Conservation (phyloP, 805 yeast species). For the Isabelozyma rhagii region DNA sequence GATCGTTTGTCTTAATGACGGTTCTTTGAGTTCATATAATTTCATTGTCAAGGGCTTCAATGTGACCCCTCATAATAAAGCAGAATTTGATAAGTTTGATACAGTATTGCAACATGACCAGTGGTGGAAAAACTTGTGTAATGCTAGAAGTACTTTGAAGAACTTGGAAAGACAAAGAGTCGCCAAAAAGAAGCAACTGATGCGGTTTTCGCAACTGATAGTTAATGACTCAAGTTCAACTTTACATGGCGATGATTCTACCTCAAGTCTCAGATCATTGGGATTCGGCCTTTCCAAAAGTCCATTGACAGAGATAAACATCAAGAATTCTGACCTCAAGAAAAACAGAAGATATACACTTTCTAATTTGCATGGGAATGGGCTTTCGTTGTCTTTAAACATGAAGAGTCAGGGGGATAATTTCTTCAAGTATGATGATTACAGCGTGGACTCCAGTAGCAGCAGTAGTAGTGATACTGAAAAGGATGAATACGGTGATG, state of each 20-base stretch:
- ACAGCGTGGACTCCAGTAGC: conserved; percentile 12
- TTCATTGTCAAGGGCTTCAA: conserved; percentile 70
- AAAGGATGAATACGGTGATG: neutral
- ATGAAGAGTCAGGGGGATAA: conserved; percentile 57
- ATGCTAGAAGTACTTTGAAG: conserved; percentile 47
- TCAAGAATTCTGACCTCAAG: conserved; percentile 3
- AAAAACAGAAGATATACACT: conserved; percentile 46
- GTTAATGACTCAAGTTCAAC: neutral
- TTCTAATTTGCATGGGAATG: conserved; percentile 70
- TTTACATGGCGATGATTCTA: conserved; percentile 9
- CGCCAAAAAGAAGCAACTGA: conserved; percentile 3
- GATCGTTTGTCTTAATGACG: conserved; percentile 65
- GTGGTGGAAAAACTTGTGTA: conserved; percentile 80
- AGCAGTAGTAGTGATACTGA: conserved; percentile 10
- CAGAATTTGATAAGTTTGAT: conserved; percentile 44
- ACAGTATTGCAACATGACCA: conserved; percentile 54
- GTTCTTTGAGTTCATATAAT: conserved; percentile 59
- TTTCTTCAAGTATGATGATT: conserved; percentile 22
- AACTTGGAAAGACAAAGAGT: conserved; percentile 32
- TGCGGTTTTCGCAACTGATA: conserved; percentile 3
- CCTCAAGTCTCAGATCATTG: conserved; percentile 9
- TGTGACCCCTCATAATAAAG: conserved; percentile 23
- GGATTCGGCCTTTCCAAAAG: neutral
- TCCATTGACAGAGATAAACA: neutral
- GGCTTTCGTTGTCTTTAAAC: conserved; percentile 62